phyloP scores from a whole-genome alignment of 2,329 filamentous ascomycete species.

The Helotiales sp. region DNA sequence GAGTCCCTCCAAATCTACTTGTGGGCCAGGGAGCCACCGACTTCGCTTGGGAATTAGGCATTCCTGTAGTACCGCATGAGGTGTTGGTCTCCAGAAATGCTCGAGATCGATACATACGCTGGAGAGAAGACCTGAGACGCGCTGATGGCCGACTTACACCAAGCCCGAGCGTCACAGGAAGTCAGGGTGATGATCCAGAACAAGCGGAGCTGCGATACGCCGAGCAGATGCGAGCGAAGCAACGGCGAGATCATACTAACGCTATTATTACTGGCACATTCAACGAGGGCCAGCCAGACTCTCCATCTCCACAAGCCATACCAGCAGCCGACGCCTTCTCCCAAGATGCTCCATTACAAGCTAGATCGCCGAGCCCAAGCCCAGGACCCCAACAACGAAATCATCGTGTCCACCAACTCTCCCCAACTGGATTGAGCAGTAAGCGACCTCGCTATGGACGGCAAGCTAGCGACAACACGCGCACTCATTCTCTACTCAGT shows the following conservation, averaged over 20 bases:
- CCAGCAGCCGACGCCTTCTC: constrained; percentile 18
- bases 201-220: constrained; percentile 29
- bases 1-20: constrained; percentile 90
- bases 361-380: constrained; percentile 9
- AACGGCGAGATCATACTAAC: constrained; percentile 49
- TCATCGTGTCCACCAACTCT: constrained; percentile 17
- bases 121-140: constrained; percentile 71
- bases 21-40: constrained; percentile 81
- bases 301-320: constrained; percentile 40
- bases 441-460: constrained; percentile 29
- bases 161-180: constrained; percentile 26
- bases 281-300: constrained; percentile 64
- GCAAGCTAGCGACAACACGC: constrained; percentile 26
- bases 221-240: constrained; percentile 31
- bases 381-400: constrained; percentile 1
- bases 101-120: constrained; percentile 74
- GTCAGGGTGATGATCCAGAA: constrained; percentile 25
- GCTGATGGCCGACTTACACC: constrained; percentile 47
- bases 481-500: constrained; percentile 32
- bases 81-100: constrained; percentile 78
- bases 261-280: constrained; percentile 58
- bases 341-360: constrained; percentile 14
- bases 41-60: constrained; percentile 80
- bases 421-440: constrained; percentile 9
- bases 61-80: constrained; percentile 73